These are phyloP conservation scores for Saxophila tyrrhenica DNA, from an alignment of 495 filamentous ascomycete species.

Conservation along the genomic window DNA sequence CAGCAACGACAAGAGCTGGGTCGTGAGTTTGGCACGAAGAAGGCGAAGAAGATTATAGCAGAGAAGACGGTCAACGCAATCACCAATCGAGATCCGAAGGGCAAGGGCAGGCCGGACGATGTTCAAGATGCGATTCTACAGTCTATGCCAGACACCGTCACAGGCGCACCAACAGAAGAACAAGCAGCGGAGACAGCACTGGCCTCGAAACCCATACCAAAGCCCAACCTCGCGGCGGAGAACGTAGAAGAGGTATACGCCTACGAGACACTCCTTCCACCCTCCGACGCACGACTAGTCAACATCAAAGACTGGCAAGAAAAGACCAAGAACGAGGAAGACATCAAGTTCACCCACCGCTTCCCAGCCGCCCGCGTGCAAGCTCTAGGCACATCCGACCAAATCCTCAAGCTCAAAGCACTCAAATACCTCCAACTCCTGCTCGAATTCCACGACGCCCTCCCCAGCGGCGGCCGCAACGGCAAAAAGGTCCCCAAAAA, in stretches of 20 bases:
- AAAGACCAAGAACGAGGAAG: slow-evolving; percentile 41
- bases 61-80: slow-evolving; percentile 73
- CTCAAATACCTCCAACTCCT: slow-evolving; percentile 56
- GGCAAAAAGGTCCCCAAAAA: slow-evolving; percentile 32
- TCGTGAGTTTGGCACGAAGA: slow-evolving; percentile 85
- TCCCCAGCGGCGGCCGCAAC: slow-evolving; percentile 25
- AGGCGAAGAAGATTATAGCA: slow-evolving; percentile 74
- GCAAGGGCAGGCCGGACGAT: slow-evolving; percentile 6
- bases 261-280: slow-evolving; percentile 50
- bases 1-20: slow-evolving; percentile 55
- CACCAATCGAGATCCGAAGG: slow-evolving; percentile 3
- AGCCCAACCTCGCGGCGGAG: slow-evolving; percentile 56
- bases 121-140: slow-evolving; percentile 23
- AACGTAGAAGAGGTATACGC: slow-evolving; percentile 76
- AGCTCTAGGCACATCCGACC: slow-evolving; percentile 43
- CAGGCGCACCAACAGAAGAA: slow-evolving; percentile 45
- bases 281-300: slow-evolving; percentile 26
- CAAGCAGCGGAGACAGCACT: slow-evolving; percentile 54
- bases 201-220: slow-evolving; percentile 64
- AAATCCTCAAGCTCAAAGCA: slow-evolving; percentile 48
- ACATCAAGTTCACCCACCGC: slow-evolving; percentile 40
- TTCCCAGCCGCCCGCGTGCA: slow-evolving; percentile 56
- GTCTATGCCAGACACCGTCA: slow-evolving; percentile 30
- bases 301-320: slow-evolving; percentile 68
- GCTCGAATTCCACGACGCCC: slow-evolving; percentile 47